Conservation (phyloP, 1,284 basidiomycete genomes). For the Marasmius oreades region DNA sequence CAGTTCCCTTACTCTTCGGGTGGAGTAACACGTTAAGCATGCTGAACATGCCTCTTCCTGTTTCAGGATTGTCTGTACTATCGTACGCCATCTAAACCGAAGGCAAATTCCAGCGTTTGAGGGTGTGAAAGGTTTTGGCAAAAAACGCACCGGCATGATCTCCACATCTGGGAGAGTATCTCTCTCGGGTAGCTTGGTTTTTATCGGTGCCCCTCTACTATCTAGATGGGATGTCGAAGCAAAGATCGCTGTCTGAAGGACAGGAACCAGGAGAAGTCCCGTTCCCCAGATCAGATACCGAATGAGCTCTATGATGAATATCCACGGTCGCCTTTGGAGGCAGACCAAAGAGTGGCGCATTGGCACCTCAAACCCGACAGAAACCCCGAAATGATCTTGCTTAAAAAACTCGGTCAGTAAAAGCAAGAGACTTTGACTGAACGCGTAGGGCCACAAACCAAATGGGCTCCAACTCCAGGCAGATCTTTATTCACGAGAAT, state of each 20-base stretch:
- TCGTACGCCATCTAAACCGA: constrained; percentile 3
- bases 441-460: constrained; percentile 16
- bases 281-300: constrained; percentile 13
- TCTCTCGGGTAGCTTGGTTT: neutral
- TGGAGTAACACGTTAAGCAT: constrained; percentile 10
- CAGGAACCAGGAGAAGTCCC: constrained; percentile 8
- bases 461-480: constrained; percentile 30
- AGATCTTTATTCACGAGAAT: constrained; percentile 28
- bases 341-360: constrained; percentile 5
- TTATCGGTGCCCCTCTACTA: neutral
- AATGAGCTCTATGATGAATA: constrained; percentile 7
- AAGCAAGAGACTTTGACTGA: neutral
- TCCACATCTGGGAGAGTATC: constrained; percentile 14
- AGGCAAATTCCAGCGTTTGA: neutral
- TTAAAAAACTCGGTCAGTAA: neutral
- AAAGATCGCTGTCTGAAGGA: constrained; percentile 10
- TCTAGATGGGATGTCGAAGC: constrained; percentile 6
- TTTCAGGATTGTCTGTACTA: neutral
- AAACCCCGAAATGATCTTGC: constrained; percentile 13
- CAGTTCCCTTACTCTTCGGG: constrained; percentile 9
- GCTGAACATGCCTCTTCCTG: constrained; percentile 8
- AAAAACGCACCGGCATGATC: constrained; percentile 12
- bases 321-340: constrained; percentile 6
- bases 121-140: neutral
- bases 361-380: constrained; percentile 7